These are phyloP conservation scores for Calocybe cyanea DNA, from an alignment of 768 basidiomycete species.

Conservation along the genomic window DNA sequence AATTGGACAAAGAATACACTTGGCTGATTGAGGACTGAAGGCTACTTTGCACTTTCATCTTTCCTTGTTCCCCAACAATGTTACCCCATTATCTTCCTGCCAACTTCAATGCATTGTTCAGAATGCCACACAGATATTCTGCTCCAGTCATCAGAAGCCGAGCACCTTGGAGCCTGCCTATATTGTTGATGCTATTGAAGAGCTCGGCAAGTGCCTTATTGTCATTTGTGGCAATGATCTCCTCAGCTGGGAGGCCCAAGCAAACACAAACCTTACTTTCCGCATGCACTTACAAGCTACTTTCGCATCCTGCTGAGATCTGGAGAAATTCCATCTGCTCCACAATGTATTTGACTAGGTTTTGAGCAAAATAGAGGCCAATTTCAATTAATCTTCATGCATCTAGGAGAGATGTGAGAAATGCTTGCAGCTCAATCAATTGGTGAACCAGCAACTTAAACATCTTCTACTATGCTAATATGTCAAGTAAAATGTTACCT, in stretches of 20 bases:
- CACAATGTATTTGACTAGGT: conserved; percentile 98
- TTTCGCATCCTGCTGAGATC: conserved; percentile 79
- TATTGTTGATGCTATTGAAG: conserved; percentile 76
- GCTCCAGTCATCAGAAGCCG: conserved; percentile 90
- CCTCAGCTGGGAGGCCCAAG: conserved; percentile 74
- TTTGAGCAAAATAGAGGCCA: conserved; percentile 89
- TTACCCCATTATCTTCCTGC: conserved; percentile 87
- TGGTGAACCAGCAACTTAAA: conserved; percentile 99
- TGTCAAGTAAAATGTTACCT: conserved; percentile 99
- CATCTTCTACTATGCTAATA: conserved; percentile 99
- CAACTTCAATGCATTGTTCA: conserved; percentile 91
- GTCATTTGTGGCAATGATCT: conserved; percentile 85
- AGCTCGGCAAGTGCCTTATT: conserved; percentile 71
- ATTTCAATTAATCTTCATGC: conserved; percentile 92
- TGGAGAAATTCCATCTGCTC: conserved; percentile 86
- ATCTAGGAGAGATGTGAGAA: conserved; percentile 99
- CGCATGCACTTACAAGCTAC: conserved; percentile 90
- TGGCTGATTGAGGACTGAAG: conserved; percentile 75
- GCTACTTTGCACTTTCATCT: conserved; percentile 74
- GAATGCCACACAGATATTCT: conserved; percentile 95
- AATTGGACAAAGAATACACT: conserved; percentile 69
- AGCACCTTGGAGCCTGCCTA: conserved; percentile 88
- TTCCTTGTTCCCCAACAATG: conserved; percentile 69
- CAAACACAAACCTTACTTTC: conserved; percentile 89
- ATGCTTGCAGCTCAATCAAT: conserved; percentile 98